Conservation (phyloP, 306 rosid genomes). For the Vigna hirtella region DNA sequence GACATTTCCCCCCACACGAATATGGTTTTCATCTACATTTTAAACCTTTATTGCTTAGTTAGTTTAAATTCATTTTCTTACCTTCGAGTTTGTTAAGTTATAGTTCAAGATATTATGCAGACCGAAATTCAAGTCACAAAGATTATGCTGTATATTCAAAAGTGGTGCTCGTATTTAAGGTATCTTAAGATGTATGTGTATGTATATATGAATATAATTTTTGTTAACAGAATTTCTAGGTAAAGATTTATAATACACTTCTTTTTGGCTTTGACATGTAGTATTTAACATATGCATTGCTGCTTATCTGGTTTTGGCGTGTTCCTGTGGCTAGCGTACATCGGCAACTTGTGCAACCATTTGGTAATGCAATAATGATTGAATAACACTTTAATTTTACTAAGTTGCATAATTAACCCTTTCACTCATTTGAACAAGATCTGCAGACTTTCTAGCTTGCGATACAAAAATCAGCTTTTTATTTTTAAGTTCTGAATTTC, state of each 20-base stretch:
- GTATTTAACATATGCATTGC: slow-evolving; percentile 60
- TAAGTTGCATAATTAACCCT: background rate
- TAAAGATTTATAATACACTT: background rate
- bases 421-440: background rate
- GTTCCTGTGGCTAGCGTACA: slow-evolving; percentile 79
- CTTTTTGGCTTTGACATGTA: slow-evolving; percentile 43
- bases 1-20: background rate
- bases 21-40: slow-evolving; percentile 1
- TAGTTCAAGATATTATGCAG: slow-evolving; percentile 52
- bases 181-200: slow-evolving; percentile 4
- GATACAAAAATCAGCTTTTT: background rate
- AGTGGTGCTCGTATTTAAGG: slow-evolving; percentile 64
- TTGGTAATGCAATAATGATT: slow-evolving; percentile 61
- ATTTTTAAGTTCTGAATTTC: background rate
- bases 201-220: background rate
- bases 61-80: background rate
- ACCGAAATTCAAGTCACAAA: slow-evolving; percentile 52
- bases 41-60: background rate
- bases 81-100: slow-evolving; percentile 1
- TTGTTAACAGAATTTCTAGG: background rate
- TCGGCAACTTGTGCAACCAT: slow-evolving; percentile 82
- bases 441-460: background rate
- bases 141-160: slow-evolving; percentile 56
- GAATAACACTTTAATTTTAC: slow-evolving; percentile 1
- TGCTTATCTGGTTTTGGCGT: slow-evolving; percentile 84